Conservation (phyloP, 768 basidiomycete genomes). For the Lactarius trivialis region DNA sequence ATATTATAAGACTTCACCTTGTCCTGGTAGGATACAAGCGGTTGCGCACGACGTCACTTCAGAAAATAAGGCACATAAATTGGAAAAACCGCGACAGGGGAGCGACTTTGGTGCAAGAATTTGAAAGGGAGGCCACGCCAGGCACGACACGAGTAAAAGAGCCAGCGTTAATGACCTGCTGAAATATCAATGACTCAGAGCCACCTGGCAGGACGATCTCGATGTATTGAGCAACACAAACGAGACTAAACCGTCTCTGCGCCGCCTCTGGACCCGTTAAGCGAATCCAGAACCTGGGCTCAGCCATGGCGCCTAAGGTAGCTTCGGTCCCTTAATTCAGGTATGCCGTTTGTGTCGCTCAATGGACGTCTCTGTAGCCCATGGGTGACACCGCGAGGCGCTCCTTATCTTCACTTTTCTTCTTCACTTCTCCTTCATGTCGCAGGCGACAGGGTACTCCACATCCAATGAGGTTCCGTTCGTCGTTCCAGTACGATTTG, state of each 20-base stretch:
- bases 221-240: not conserved
- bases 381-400: not conserved
- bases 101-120: not conserved
- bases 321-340: not conserved
- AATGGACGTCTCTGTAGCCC: not conserved
- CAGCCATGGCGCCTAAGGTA: not conserved
- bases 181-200: not conserved
- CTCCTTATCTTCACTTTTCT: conserved; percentile 11
- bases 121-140: not conserved
- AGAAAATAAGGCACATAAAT: not conserved
- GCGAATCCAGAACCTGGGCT: not conserved
- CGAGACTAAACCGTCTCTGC: not conserved
- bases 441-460: not conserved
- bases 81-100: not conserved
- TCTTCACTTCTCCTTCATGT: conserved; percentile 8
- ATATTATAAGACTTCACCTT: not conserved
- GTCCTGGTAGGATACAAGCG: not conserved
- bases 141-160: not conserved
- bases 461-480: not conserved
- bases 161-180: not conserved
- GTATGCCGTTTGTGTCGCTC: not conserved
- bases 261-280: not conserved
- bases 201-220: not conserved
- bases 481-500: conserved; percentile 1
- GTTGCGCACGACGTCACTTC: not conserved